These are phyloP conservation scores for Artemisia argyi DNA, from an alignment of 129 eudicot genomes.

Conservation along the genomic window DNA sequence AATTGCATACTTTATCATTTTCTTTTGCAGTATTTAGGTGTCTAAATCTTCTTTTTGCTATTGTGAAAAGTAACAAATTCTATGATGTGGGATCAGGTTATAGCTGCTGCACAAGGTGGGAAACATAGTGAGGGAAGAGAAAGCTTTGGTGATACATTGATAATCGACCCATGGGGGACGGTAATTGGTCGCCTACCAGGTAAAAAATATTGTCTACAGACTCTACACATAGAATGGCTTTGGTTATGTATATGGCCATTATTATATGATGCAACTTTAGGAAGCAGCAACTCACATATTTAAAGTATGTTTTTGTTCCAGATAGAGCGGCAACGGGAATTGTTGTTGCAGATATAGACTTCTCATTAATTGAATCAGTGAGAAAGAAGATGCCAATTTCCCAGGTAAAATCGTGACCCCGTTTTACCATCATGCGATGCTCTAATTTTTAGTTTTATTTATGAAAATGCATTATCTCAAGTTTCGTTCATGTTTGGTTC, in stretches of 20 bases:
- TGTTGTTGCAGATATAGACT: constrained; percentile 87
- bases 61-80: neutral
- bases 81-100: constrained; percentile 53
- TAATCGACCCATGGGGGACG: constrained; percentile 95
- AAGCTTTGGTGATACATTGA: constrained; percentile 83
- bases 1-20: neutral
- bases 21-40: neutral
- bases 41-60: neutral
- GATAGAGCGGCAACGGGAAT: constrained; percentile 79
- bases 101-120: constrained; percentile 99
- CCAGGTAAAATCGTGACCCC: constrained; percentile 39
- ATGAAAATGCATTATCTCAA: neutral
- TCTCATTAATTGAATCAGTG: constrained; percentile 71
- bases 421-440: constrained; percentile 1
- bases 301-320: constrained; percentile 23
- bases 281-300: constrained; percentile 11
- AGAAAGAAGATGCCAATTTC: constrained; percentile 87
- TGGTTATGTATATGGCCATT: neutral
- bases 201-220: constrained; percentile 26
- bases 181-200: constrained; percentile 78
- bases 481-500: neutral
- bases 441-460: neutral
- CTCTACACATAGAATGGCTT: no score
- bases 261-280: constrained; percentile 20
- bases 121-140: constrained; percentile 86